Base-by-base conservation (phyloP, 306 rosid species). In the Styphnolobium japonicum region DNA sequence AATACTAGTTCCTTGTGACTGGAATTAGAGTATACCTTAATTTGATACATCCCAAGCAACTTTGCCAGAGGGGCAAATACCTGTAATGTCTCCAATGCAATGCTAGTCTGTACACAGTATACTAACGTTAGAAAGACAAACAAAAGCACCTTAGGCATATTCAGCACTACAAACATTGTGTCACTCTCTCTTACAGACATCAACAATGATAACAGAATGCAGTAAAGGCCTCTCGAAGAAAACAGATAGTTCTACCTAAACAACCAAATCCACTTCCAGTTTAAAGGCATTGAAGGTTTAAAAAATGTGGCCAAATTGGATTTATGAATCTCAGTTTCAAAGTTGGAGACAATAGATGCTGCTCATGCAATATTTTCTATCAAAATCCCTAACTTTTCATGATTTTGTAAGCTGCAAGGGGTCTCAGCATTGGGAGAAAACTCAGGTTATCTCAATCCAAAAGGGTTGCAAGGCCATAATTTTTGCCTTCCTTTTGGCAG, bases 21-120 rank as follows among this genome's bases (percentile, higher is more conserved):
- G 51, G 5, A 77, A 19, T 42, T 57, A 51, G n/a, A 78, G 15
- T 61, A 85, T 89, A 96, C 99, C 97, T 96, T 96, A 79, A 96
- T 93, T 82, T 96, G 97, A 86, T 93, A 90, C 97, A 96, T 96
- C 76, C 99, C 99, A 81, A 96, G 96, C 90, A 96, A 91, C 96
- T 91, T 96, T 19, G 99, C 99, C 80, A 96, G 91, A 75, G 99
- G 99, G 73, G 99, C 99, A 88, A 96, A 96, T 80, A 96, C 96
- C 90, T 96, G 99, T 80, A 96, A 84, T 67, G 99, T 93, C 86
- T 96, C 99, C 88, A 82, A 83, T 51, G 99, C 92, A 78, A 96
- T 96, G 93, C 96, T 93, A 86, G 89, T 74, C 99, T 96, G 96
- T 55, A 82, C 66, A 81, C 40, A 71, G 67, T 46, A 77, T 71